Conservation (phyloP, 1,284 basidiomycete species). For the Exobasidium cylindrosporum region DNA sequence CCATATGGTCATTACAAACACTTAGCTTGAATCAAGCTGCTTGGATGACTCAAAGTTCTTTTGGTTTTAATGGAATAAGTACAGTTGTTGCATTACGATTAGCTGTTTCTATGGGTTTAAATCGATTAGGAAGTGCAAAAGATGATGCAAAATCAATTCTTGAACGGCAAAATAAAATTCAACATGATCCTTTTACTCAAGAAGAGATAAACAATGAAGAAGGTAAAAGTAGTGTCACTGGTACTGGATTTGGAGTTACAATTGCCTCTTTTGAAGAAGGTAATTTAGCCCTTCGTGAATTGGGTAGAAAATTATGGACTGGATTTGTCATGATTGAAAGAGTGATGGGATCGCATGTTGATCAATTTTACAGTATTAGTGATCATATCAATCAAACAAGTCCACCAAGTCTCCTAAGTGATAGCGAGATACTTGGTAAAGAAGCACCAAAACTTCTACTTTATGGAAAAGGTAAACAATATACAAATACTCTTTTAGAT, state of each 20-base stretch:
- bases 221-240: too few species aligned
- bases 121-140: background rate
- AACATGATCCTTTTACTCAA: too few species aligned
- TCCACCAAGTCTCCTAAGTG: background rate
- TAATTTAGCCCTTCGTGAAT: background rate
- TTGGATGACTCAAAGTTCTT: background rate
- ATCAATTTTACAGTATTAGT: background rate
- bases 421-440: background rate
- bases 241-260: background rate
- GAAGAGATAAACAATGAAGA: too few species aligned
- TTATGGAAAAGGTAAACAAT: background rate
- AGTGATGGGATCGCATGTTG: background rate
- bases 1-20: background rate
- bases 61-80: background rate
- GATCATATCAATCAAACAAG: background rate
- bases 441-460: background rate
- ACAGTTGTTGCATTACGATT: background rate
- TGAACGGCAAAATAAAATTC: too few species aligned
- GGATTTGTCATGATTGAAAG: background rate
- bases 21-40: background rate
- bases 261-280: background rate
- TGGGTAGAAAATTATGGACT: background rate
- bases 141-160: background rate
- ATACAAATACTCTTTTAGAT: background rate
- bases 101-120: background rate